Base-by-base conservation (phyloP, 2,329 filamentous ascomycete species). In the Lasiodiplodia citricola region DNA sequence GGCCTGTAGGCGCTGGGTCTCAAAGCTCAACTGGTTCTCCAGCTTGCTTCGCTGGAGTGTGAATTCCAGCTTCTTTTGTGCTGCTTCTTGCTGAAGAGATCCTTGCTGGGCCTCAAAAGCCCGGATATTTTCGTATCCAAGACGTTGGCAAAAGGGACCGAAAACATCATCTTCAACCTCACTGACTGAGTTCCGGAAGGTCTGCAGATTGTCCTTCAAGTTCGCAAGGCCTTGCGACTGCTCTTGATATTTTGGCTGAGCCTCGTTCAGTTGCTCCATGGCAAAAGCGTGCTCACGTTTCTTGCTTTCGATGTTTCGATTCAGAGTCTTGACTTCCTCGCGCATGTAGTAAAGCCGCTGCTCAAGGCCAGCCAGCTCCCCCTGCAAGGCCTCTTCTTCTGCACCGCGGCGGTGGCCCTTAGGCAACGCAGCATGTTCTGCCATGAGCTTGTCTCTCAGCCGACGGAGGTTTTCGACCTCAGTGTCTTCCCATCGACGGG, bases 51-150 rank as follows among this genome's bases (percentile, higher is more conserved):
- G 87, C 77, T 99, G 96, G 4, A 91, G 90, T 68, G 91, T 92
- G 74, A 97, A 98, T 72, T 94, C 90, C 66, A 92, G 90, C 71
- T 93, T 93, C 83, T 94, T 94, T 80, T 96, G 90, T 0, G 91
- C 90, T 55, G 92, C 92, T 78, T 98, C 93, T 78, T 97, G 93
- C 79, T 98, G 94, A 60, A 97, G 84, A 52, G 92, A 94, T 60
- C 96, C 95, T 80, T 98, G 96, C 73, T 96, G 94, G 31, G 91
- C 91, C 78, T 98, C 94, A 75, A 98, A 99, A 69, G 93, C 92
- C 69, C 95, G 92, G 72, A 99, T 96, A 75, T 96, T 91, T 69
- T 88, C 86, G 78, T 97, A 98, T 0, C 94, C 93, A 23, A 97
- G 88, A 67, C 92, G 89, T 74, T 89, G 87, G 82, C 96, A 99